These are phyloP conservation scores for Epichloe coenophiala DNA, from an alignment of 2,329 filamentous ascomycete genomes.

Conservation along the genomic window DNA sequence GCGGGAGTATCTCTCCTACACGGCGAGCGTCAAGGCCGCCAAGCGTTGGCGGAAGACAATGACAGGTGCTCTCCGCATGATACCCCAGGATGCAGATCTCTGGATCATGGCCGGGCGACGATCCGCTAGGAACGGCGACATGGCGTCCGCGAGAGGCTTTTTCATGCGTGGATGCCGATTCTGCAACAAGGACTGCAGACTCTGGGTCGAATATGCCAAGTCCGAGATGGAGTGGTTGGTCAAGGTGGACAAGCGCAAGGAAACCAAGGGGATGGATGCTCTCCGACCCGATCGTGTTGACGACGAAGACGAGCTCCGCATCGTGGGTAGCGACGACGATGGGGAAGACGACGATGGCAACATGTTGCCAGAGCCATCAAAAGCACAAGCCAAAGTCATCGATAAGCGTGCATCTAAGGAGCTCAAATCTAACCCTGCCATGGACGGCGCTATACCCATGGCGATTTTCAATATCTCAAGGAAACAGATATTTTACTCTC, in stretches of 20 bases:
- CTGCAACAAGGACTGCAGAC: slow-evolving; percentile 55
- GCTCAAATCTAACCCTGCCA: slow-evolving; percentile 63
- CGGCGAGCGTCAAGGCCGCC: slow-evolving; percentile 51
- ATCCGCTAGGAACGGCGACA: slow-evolving; percentile 70
- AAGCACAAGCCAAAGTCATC: slow-evolving; percentile 28
- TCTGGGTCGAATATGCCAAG: slow-evolving; percentile 86
- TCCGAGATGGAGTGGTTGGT: slow-evolving; percentile 87
- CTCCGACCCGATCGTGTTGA: slow-evolving; percentile 33
- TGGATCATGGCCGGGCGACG: slow-evolving; percentile 79
- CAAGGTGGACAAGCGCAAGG: slow-evolving; percentile 61
- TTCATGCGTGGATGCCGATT: slow-evolving; percentile 87
- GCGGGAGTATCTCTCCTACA: slow-evolving; percentile 81
- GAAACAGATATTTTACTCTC: slow-evolving; percentile 59
- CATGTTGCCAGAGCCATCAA: slow-evolving; percentile 31
- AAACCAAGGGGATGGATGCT: slow-evolving; percentile 30
- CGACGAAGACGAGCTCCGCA: slow-evolving; percentile 33
- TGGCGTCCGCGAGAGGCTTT: slow-evolving; percentile 69
- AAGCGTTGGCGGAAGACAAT: slow-evolving; percentile 53
- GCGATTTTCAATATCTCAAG: slow-evolving; percentile 81
- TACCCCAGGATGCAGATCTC: slow-evolving; percentile 68
- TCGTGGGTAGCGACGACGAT: slow-evolving; percentile 32
- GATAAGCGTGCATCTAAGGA: slow-evolving; percentile 31
- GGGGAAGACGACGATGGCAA: slow-evolving; percentile 29
- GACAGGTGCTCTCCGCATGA: slow-evolving; percentile 64
- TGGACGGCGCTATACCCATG: slow-evolving; percentile 85